Conservation (phyloP, 768 basidiomycete species). For the Lactarius evosmus region DNA sequence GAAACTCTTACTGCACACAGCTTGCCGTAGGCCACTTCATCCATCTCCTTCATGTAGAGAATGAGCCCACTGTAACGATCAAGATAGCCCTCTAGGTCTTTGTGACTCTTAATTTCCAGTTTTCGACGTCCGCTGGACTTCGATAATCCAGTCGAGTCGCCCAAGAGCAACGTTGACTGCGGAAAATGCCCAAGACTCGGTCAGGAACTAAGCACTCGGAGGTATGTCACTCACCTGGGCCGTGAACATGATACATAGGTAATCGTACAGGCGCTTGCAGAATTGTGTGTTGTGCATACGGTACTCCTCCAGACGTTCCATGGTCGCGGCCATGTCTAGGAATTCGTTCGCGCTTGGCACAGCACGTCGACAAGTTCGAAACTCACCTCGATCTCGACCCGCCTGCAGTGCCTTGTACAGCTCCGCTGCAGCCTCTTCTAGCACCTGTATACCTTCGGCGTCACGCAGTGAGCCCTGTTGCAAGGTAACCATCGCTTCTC, state of each 20-base stretch:
- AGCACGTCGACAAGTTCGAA: neutral
- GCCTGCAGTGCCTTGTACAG: conserved; percentile 95
- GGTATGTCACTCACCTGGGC: conserved; percentile 59
- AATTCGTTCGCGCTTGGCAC: neutral
- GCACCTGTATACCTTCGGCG: conserved; percentile 61
- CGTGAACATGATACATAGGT: conserved; percentile 86
- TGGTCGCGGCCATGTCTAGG: conserved; percentile 93
- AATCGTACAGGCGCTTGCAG: conserved; percentile 88
- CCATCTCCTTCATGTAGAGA: conserved; percentile 95
- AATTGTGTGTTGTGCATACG: conserved; percentile 87
- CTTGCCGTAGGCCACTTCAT: conserved; percentile 81
- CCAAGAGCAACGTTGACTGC: conserved; percentile 67
- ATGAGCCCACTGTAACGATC: conserved; percentile 87
- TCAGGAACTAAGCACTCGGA: conserved; percentile 4
- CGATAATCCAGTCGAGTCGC: conserved; percentile 55
- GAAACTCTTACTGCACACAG: conserved; percentile 72
- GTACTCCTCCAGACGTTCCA: conserved; percentile 90
- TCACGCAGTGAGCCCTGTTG: conserved; percentile 91
- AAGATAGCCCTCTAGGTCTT: conserved; percentile 74
- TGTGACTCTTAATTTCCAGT: conserved; percentile 58
- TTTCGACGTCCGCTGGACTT: conserved; percentile 43
- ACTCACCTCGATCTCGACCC: conserved; percentile 78
- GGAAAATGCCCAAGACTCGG: neutral
- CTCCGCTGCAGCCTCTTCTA: conserved; percentile 81
- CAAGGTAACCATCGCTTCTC: conserved; percentile 66